Conservation (phyloP, 805 yeast species). For the Yarrowia phangngaensis region DNA sequence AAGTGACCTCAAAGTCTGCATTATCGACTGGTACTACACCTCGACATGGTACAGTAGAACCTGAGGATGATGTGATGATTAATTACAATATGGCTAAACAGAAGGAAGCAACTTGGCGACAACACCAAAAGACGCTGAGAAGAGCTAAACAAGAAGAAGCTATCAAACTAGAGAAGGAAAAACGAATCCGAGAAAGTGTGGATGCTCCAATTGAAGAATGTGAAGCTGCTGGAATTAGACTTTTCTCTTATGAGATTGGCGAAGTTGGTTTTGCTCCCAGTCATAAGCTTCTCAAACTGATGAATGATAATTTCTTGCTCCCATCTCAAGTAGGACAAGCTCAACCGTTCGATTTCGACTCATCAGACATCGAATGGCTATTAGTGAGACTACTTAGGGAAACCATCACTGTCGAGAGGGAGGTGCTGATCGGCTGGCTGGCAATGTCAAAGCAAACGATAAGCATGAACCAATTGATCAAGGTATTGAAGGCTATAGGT, state of each 20-base stretch:
- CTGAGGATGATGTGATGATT: slow-evolving; percentile 4
- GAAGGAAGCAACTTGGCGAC: slow-evolving; percentile 1
- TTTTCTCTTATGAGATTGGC: not conserved
- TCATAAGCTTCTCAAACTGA: not conserved
- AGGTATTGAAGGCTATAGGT: slow-evolving; percentile 1
- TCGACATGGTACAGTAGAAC: not conserved
- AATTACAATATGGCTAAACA: slow-evolving; percentile 3
- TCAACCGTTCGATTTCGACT: not conserved
- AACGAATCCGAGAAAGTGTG: not conserved
- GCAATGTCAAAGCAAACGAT: not conserved
- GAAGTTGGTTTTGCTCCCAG: not conserved
- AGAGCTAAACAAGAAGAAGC: not conserved
- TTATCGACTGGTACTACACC: not conserved
- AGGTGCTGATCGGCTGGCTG: not conserved
- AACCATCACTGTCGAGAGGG: not conserved
- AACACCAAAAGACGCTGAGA: not conserved
- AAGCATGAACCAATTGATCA: not conserved
- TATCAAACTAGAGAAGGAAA: not conserved
- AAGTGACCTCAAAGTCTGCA: not conserved
- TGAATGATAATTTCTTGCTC: not conserved
- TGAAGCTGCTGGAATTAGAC: not conserved
- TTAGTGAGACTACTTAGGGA: slow-evolving; percentile 1
- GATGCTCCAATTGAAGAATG: slow-evolving; percentile 1
- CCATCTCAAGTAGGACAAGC: not conserved
- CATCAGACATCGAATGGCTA: not conserved